A percentile compares a stretch with the other conserved stretches of the same genome.
phyloP scores from a whole-genome alignment of 371 early-diverging fungal species.

The Rhizopus delemar region DNA sequence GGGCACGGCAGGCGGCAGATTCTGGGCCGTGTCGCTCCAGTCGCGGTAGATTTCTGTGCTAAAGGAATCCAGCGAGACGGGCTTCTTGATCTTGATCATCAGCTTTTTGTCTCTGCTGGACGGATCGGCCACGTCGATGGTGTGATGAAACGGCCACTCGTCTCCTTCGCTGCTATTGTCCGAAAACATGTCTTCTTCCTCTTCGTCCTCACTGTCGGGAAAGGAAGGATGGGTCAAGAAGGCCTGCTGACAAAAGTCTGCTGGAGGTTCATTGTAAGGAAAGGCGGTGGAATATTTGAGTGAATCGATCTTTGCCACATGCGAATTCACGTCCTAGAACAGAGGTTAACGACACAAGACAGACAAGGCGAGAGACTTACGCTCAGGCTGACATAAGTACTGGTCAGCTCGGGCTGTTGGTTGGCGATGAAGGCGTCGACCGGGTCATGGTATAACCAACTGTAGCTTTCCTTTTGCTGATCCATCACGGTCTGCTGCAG shows the following conservation, averaged over 20 bases:
- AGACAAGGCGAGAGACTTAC: slow-evolving; percentile 21
- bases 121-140: background rate
- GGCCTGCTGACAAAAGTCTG: background rate
- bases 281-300: slow-evolving; percentile 24
- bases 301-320: slow-evolving; percentile 46
- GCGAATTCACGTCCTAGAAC: slow-evolving; percentile 46
- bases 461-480: slow-evolving; percentile 22
- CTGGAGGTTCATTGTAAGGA: background rate
- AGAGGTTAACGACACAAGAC: background rate
- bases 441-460: slow-evolving; percentile 28
- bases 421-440: slow-evolving; percentile 14
- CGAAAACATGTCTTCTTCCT: slow-evolving; percentile 7
- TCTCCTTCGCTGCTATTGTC: slow-evolving; percentile 1
- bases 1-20: background rate
- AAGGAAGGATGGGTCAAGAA: background rate
- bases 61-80: background rate
- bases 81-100: slow-evolving; percentile 34
- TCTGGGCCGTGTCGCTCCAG: background rate
- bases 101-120: slow-evolving; percentile 4
- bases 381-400: slow-evolving; percentile 40
- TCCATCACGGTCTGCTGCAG: slow-evolving; percentile 5
- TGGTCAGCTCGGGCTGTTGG: slow-evolving; percentile 13
- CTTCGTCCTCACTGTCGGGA: slow-evolving; percentile 19
- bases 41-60: background rate
- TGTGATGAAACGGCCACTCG: background rate